phyloP scores from a whole-genome alignment of 306 rosid genomes.

The Lupinus albus region DNA sequence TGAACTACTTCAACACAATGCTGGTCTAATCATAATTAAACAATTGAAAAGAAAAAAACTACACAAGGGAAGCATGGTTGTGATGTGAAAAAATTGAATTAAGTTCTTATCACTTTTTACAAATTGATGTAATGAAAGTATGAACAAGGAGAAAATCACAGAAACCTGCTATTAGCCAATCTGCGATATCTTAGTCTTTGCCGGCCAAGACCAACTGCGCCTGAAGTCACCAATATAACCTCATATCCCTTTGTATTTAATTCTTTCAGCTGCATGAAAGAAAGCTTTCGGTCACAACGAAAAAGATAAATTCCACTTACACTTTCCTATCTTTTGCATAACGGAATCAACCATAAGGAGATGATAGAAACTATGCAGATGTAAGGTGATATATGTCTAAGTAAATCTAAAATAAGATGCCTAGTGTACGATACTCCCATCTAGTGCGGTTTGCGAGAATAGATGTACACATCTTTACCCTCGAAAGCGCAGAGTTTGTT shows the following conservation, averaged over 20 bases:
- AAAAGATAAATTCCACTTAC: background rate
- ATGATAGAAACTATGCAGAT: background rate
- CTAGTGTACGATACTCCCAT: too few species aligned
- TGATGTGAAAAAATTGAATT: background rate
- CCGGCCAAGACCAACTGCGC: slow-evolving; percentile 88
- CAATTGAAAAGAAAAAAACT: background rate
- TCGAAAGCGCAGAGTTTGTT: too few species aligned
- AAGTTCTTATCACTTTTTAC: background rate
- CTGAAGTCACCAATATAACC: slow-evolving; percentile 85
- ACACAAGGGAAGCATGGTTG: background rate
- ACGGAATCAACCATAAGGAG: too few species aligned
- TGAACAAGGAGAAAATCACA: background rate
- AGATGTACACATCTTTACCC: too few species aligned
- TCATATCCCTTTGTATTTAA: slow-evolving; percentile 69
- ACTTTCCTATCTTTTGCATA: background rate
- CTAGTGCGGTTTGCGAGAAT: too few species aligned
- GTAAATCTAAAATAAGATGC: too few species aligned
- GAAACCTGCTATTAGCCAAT: slow-evolving; percentile 87
- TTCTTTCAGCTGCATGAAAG: slow-evolving; percentile 71
- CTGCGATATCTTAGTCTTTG: slow-evolving; percentile 84
- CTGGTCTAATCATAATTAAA: slow-evolving; percentile 1
- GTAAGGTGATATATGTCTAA: background rate
- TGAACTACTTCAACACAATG: background rate
- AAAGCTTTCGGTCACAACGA: slow-evolving; percentile 5
- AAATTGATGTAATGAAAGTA: background rate